Conservation (phyloP, 192 early-diverging fungal genomes). For the Obelidium mucronatum region DNA sequence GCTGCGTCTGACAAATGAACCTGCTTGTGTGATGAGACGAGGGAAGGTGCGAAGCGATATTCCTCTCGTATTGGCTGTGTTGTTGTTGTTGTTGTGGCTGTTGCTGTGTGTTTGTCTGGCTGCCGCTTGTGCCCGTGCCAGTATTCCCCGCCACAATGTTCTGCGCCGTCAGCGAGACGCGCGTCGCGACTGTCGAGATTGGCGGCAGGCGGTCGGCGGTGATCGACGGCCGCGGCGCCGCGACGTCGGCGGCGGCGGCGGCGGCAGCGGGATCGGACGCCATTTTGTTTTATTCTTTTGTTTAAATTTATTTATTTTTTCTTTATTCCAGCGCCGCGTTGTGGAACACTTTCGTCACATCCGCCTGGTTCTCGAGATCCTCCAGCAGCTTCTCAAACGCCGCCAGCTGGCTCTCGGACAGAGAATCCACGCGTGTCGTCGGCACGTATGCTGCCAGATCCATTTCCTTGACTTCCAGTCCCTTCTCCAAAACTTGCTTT, state of each 20-base stretch:
- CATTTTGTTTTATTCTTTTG: too few species aligned
- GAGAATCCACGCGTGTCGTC: constrained; percentile 44
- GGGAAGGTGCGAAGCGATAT: constrained; percentile 2
- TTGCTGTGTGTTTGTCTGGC: neutral
- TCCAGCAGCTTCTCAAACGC: constrained; percentile 57
- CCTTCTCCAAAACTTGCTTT: constrained; percentile 46
- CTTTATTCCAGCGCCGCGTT: too few species aligned
- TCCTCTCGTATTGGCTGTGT: neutral
- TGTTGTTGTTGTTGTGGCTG: constrained; percentile 8
- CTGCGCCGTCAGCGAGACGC: neutral
- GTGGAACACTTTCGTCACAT: constrained; percentile 65
- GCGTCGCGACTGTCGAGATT: neutral
- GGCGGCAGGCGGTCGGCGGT: constrained; percentile 13
- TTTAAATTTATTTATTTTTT: too few species aligned
- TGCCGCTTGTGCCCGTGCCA: neutral
- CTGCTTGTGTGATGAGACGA: constrained; percentile 12
- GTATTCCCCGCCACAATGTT: neutral
- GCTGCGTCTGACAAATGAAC: constrained; percentile 7
- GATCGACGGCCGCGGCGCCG: neutral
- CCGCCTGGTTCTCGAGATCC: constrained; percentile 66
- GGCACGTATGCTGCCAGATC: constrained; percentile 63
- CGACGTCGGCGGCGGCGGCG: neutral
- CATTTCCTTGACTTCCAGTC: constrained; percentile 65
- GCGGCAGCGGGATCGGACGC: neutral
- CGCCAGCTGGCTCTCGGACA: constrained; percentile 57